phyloP scores from a whole-genome alignment of 2,329 filamentous ascomycete species.

The Neonectria faginata region DNA sequence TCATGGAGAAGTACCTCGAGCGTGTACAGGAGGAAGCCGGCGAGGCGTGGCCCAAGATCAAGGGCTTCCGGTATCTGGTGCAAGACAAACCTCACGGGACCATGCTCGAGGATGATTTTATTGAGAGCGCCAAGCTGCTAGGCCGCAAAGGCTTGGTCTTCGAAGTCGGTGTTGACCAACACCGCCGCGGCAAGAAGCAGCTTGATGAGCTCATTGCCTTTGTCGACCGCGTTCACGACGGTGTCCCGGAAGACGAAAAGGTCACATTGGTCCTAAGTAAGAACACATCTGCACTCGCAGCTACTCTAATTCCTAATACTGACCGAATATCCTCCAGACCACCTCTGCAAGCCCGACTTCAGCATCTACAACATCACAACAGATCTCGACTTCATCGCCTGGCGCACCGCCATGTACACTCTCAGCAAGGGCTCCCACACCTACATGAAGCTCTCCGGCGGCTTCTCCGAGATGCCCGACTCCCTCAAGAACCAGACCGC shows the following conservation, averaged over 20 bases:
- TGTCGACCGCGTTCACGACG: constrained; percentile 74
- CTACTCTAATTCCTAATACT: constrained; percentile 11
- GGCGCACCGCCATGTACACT: constrained; percentile 75
- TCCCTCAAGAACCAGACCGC: constrained; percentile 61
- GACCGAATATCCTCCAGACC: constrained; percentile 66
- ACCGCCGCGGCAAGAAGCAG: constrained; percentile 79
- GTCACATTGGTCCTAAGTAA: constrained; percentile 78
- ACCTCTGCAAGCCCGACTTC: constrained; percentile 89
- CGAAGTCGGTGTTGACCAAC: constrained; percentile 86
- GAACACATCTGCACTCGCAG: constrained; percentile 44
- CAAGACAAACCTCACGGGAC: constrained; percentile 79
- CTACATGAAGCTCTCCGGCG: constrained; percentile 94
- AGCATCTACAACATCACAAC: constrained; percentile 67
- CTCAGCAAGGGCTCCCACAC: constrained; percentile 73
- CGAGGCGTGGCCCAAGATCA: constrained; percentile 73
- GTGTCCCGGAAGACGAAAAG: constrained; percentile 68
- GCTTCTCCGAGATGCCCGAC: constrained; percentile 81
- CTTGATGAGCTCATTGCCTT: constrained; percentile 78
- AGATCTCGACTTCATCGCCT: constrained; percentile 72
- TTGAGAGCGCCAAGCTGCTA: constrained; percentile 74
- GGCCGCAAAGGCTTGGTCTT: constrained; percentile 75
- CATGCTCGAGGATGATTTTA: constrained; percentile 72
- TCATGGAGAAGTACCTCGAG: constrained; percentile 74
- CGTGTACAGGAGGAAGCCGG: constrained; percentile 72
- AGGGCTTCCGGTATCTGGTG: constrained; percentile 85